A percentile compares a stretch with the other conserved stretches of the same genome.
These are phyloP conservation scores for Neobulgaria alba DNA, from an alignment of 2,329 filamentous ascomycete genomes.

Conservation along the genomic window DNA sequence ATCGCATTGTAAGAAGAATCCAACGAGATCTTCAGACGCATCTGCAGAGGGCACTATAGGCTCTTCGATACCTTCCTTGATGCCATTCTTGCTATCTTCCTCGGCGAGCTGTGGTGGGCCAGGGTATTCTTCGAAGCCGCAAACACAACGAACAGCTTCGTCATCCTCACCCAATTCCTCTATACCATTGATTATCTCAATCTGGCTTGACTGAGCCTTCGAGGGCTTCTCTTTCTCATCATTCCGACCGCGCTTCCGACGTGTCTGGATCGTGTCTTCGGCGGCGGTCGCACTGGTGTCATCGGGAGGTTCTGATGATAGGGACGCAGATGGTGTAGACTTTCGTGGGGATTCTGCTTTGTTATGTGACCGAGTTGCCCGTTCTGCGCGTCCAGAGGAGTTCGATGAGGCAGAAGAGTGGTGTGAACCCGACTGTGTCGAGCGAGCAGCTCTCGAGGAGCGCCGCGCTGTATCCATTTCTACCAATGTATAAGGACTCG, in stretches of 20 bases:
- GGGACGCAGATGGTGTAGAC: slow-evolving; percentile 63
- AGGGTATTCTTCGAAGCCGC: slow-evolving; percentile 89
- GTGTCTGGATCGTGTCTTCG: slow-evolving; percentile 62
- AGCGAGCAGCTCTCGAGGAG: slow-evolving; percentile 85
- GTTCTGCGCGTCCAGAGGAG: slow-evolving; percentile 67
- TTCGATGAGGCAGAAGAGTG: slow-evolving; percentile 72
- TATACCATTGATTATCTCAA: slow-evolving; percentile 45
- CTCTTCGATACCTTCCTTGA: slow-evolving; percentile 51
- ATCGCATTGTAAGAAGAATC: slow-evolving; percentile 97
- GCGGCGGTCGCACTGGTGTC: slow-evolving; percentile 42
- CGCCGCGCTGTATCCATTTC: slow-evolving; percentile 58
- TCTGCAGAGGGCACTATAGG: slow-evolving; percentile 45
- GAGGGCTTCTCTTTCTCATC: slow-evolving; percentile 25
- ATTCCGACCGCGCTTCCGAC: slow-evolving; percentile 65
- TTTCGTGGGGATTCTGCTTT: slow-evolving; percentile 68
- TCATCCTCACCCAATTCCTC: slow-evolving; percentile 72
- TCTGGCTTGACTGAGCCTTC: slow-evolving; percentile 42
- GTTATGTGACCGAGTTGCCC: slow-evolving; percentile 61
- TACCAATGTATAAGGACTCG: slow-evolving; percentile 11
- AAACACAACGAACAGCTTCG: slow-evolving; percentile 91
- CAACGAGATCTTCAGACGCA: slow-evolving; percentile 69
- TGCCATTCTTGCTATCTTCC: slow-evolving; percentile 40
- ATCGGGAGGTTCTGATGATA: slow-evolving; percentile 61
- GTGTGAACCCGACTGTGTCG: slow-evolving; percentile 60
- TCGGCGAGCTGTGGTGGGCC: slow-evolving; percentile 59